Percentiles rank a stretch among this genome's conserved stretches.
phyloP scores from a whole-genome alignment of 208 protist species.

The Endotrypanum monterogeii region DNA sequence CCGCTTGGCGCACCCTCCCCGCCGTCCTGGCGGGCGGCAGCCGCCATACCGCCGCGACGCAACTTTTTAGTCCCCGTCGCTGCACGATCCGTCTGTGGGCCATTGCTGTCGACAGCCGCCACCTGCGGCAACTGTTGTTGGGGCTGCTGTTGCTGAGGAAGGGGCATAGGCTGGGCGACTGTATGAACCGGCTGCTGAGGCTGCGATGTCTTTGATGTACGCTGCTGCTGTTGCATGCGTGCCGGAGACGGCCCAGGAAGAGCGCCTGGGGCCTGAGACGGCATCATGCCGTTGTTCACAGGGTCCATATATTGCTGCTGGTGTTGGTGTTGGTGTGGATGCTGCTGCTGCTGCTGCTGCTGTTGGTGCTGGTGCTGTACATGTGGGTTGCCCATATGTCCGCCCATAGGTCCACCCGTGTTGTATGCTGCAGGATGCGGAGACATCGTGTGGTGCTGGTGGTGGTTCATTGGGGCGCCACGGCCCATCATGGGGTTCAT shows the following conservation, averaged over 20 bases:
- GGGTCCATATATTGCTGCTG: slow-evolving; percentile 46
- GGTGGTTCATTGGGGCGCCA: slow-evolving; percentile 30
- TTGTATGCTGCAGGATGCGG: slow-evolving; percentile 27
- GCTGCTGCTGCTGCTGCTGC: slow-evolving; percentile 48
- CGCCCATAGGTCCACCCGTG: slow-evolving; percentile 13
- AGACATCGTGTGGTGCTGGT: slow-evolving; percentile 29
- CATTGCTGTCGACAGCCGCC: slow-evolving; percentile 45
- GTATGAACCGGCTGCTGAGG: slow-evolving; percentile 48
- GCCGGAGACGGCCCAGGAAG: slow-evolving; percentile 27
- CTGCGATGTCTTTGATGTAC: slow-evolving; percentile 35
- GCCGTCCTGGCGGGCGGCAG: slow-evolving; percentile 25
- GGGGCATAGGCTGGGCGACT: slow-evolving; percentile 19
- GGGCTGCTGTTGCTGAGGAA: slow-evolving; percentile 32
- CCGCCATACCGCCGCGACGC: slow-evolving; percentile 47
- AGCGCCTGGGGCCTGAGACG: slow-evolving; percentile 14
- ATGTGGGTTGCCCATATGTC: slow-evolving; percentile 25
- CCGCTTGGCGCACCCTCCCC: slow-evolving; percentile 15
- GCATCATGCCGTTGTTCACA: slow-evolving; percentile 26
- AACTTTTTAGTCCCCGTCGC: slow-evolving; percentile 35
- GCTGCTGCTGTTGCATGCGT: slow-evolving; percentile 33
- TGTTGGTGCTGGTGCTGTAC: slow-evolving; percentile 44
- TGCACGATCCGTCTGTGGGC: slow-evolving; percentile 37
- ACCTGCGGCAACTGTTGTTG: slow-evolving; percentile 30
- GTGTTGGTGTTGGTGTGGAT: slow-evolving; percentile 39
- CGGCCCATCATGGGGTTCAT: slow-evolving; percentile 21